Evolutionary conservation across 352 stramenopile species (phyloP).

Genomic region (Phytopythium oedochilum): DNA sequence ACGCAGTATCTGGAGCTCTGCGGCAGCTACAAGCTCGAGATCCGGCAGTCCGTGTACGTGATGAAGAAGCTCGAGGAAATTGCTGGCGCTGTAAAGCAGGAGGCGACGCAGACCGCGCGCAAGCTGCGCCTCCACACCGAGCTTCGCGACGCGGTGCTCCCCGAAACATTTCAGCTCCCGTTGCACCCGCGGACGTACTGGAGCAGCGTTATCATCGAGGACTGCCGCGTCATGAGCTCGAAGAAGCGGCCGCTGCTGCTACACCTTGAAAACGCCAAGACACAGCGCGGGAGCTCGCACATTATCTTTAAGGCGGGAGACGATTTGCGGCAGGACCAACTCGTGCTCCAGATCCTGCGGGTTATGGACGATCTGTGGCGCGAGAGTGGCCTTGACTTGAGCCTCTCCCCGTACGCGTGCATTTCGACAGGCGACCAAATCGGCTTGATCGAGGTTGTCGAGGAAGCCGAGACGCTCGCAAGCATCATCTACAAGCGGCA

Average conservation of each 20-base stretch:
- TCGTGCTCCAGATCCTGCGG: slow-evolving; percentile 89
- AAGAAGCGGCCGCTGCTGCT: slow-evolving; percentile 92
- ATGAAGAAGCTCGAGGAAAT: slow-evolving; percentile 89
- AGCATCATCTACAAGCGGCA: slow-evolving; percentile 82
- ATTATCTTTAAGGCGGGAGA: slow-evolving; percentile 93
- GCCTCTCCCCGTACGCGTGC: slow-evolving; percentile 82
- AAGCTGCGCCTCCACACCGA: slow-evolving; percentile 54
- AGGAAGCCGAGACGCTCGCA: slow-evolving; percentile 83
- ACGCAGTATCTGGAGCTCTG: slow-evolving; percentile 87
- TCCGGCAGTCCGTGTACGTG: slow-evolving; percentile 89
- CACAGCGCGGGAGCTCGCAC: slow-evolving; percentile 47
- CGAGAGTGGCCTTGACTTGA: slow-evolving; percentile 78
- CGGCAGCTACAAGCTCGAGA: slow-evolving; percentile 82
- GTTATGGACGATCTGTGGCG: slow-evolving; percentile 92
- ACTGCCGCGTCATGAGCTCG: slow-evolving; percentile 91
- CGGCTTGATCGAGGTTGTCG: slow-evolving; percentile 89
- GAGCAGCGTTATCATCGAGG: slow-evolving; percentile 63
- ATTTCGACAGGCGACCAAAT: slow-evolving; percentile 84
- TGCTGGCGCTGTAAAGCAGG: slow-evolving; percentile 54
- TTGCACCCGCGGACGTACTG: slow-evolving; percentile 84
- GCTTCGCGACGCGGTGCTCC: slow-evolving; percentile 51
- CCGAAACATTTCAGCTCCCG: slow-evolving; percentile 87
- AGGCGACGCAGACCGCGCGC: slow-evolving; percentile 26
- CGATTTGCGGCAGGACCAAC: slow-evolving; percentile 92
- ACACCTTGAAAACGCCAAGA: slow-evolving; percentile 73